A percentile compares a stretch with the other conserved stretches of the same genome.
phyloP scores from a whole-genome alignment of 192 early-diverging fungal species.

The Hyaloraphidium curvatum region DNA sequence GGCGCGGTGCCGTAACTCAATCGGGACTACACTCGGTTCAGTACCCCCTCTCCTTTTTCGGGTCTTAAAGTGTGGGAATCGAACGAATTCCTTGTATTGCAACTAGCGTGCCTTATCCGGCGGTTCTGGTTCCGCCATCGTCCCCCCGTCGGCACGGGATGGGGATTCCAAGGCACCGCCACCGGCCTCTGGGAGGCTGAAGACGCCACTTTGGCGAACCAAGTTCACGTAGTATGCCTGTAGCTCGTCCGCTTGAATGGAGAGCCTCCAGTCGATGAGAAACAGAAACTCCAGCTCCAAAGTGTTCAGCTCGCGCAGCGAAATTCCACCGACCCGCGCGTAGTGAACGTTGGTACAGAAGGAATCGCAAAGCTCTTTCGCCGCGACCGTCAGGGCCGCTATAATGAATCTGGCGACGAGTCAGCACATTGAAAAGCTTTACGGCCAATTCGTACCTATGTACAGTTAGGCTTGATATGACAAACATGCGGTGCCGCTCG shows the following conservation, averaged over 20 bases:
- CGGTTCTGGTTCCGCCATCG: no score
- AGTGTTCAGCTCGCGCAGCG: slow-evolving; percentile 80
- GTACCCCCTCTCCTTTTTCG: no score
- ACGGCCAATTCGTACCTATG: background rate
- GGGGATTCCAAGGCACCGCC: no score
- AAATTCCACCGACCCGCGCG: slow-evolving; percentile 87
- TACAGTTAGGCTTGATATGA: slow-evolving; percentile 3
- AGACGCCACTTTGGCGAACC: slow-evolving; percentile 35
- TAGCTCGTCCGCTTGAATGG: slow-evolving; percentile 52
- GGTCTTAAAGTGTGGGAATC: no score
- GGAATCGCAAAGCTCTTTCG: slow-evolving; percentile 78
- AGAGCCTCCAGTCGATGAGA: slow-evolving; percentile 79
- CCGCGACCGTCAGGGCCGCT: slow-evolving; percentile 61
- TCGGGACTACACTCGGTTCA: no score
- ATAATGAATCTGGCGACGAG: slow-evolving; percentile 53
- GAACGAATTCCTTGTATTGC: no score
- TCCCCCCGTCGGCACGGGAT: no score
- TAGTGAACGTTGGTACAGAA: slow-evolving; percentile 92
- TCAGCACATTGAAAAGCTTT: background rate
- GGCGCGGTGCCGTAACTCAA: no score
- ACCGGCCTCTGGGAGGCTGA: no score
- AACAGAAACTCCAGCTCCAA: slow-evolving; percentile 70
- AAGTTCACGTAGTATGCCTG: slow-evolving; percentile 86
- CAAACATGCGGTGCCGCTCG: slow-evolving; percentile 19
- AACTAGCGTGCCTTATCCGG: no score